Evolutionary conservation across 768 basidiomycete genomes (phyloP), one percentile per base, ranked within the genome.

Genomic region (Mycena sanguinolenta): DNA sequence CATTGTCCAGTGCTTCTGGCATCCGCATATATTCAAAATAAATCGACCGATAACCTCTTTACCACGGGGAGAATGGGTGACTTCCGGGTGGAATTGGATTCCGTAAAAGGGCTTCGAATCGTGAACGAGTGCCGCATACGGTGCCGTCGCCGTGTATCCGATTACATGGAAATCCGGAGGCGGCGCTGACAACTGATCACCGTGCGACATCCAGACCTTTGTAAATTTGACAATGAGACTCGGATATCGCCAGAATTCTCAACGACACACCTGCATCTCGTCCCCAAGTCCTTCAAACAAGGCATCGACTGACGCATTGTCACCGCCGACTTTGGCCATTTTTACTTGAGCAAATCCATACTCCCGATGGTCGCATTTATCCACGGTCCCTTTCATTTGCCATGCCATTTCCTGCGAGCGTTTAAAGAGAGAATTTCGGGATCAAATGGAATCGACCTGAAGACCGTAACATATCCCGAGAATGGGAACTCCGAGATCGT

Each of bases 171-270:
- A 99, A 75, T 92, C 84, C 0, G 90, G 82, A 19, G 97, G 98
- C 2, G 93, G 88, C 58, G 86, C 88, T 30, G 91, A 92, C 38
- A 99, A 87, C 73, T 97, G 95, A 81, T 99, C 98, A 14, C 97
- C 96, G 78, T 99, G 98, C 21, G 97, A 98, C 98, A 99, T 99
- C 98, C 98, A 99, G 58, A 99, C 97, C 97, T 99, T 71, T 5
- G 63, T 42, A 46, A 19, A 69, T 34, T 61, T 38, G 32, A 63
- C 64, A 63, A 69, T 39, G 25, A 7, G 25, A 19, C 32, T 27
- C 44, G 28, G 39, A 28, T 30, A 12, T 14, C 6, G n/a, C 36
- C 3, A 30, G 27, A 42, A 38, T 36, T 39, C 27, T 14, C 21
- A 17, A 32, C 32, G 60, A 73, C 84, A 50, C 74, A 95, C 97